These are phyloP conservation scores for Tylopilus sp. DNA, from an alignment of 1,284 basidiomycete genomes.

Conservation along the genomic window DNA sequence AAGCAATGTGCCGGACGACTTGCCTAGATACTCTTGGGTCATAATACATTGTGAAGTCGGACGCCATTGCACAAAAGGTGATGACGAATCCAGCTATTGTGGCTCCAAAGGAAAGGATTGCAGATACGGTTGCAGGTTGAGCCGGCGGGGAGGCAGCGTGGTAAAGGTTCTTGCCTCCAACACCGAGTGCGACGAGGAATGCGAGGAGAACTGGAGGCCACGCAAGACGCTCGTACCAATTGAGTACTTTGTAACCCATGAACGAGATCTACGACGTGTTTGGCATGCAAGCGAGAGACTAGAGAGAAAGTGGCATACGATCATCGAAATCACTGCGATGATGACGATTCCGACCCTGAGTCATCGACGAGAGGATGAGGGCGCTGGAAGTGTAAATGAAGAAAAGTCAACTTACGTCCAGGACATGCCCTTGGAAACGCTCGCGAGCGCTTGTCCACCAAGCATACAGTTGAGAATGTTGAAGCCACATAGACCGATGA, in stretches of 20 bases:
- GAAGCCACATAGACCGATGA: constrained; percentile 65
- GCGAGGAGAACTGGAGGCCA: constrained; percentile 79
- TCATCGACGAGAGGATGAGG: constrained; percentile 5
- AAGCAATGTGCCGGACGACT: constrained; percentile 6
- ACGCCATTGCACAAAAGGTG: constrained; percentile 59
- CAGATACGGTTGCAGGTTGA: constrained; percentile 48
- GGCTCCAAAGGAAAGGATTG: constrained; percentile 61
- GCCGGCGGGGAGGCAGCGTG: constrained; percentile 39
- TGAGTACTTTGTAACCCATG: constrained; percentile 72
- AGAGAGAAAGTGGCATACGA: constrained; percentile 44
- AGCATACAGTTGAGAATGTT: constrained; percentile 74
- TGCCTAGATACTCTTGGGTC: constrained; percentile 53
- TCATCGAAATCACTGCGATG: constrained; percentile 69
- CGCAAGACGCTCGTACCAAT: constrained; percentile 70
- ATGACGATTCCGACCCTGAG: constrained; percentile 84
- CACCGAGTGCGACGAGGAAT: constrained; percentile 69
- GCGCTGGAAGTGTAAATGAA: constrained; percentile 7
- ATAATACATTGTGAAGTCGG: constrained; percentile 73
- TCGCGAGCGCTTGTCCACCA: constrained; percentile 73
- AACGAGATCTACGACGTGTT: constrained; percentile 58
- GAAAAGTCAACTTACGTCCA: constrained; percentile 54
- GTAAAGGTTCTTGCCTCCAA: constrained; percentile 64
- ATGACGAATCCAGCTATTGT: constrained; percentile 72
- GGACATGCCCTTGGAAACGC: constrained; percentile 59
- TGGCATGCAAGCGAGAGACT: neutral